phyloP scores from a whole-genome alignment of 2,329 filamentous ascomycete genomes.

The Aspergillus tamarii region DNA sequence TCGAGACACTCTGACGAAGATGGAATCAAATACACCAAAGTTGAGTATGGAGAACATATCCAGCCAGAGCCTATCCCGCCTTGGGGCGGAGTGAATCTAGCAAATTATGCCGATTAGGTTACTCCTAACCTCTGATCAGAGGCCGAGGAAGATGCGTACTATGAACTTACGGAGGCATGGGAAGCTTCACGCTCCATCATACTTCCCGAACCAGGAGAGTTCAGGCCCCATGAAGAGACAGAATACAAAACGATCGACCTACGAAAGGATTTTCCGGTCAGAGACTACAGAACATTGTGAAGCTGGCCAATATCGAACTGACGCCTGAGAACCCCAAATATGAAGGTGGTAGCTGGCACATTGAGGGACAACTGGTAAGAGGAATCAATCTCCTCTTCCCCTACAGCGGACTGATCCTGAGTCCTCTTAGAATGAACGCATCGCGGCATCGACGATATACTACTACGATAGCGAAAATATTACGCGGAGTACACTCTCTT shows the following conservation, averaged over 20 bases:
- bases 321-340: conserved; percentile 62
- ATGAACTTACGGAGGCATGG: too few species aligned
- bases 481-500: conserved; percentile 55
- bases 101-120: too few species aligned
- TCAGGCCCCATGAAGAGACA: too few species aligned
- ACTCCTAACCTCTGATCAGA: too few species aligned
- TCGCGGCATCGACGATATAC: conserved; percentile 65
- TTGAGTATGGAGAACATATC: conserved; percentile 5
- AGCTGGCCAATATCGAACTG: conserved; percentile 64
- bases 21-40: conserved; percentile 14
- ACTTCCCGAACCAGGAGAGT: background rate
- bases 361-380: conserved; percentile 49
- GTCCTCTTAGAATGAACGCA: conserved; percentile 58
- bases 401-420: too few species aligned
- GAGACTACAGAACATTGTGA: conserved; percentile 57
- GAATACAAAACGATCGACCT: conserved; percentile 18
- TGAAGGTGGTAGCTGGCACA: conserved; percentile 43
- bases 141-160: too few species aligned
- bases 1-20: background rate
- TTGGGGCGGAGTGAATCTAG: too few species aligned
- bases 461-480: conserved; percentile 68
- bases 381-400: too few species aligned
- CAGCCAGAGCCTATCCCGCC: too few species aligned
- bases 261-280: conserved; percentile 32
- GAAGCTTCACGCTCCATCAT: background rate